Evolutionary conservation across 345 rosid species (phyloP).

Genomic region (Raphanus sativus): DNA sequence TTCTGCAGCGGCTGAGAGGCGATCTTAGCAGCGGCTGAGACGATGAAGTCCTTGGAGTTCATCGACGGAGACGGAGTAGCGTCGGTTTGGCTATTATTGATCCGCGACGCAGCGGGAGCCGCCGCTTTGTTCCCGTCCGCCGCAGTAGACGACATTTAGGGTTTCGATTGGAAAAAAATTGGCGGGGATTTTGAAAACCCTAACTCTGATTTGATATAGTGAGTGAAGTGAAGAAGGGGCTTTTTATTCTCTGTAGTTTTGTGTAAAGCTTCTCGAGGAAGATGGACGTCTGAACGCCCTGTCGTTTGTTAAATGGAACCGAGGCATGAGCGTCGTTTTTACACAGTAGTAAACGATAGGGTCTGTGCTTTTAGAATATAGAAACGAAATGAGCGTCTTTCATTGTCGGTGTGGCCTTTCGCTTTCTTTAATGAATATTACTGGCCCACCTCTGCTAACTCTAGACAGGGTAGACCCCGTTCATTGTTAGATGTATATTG

Average conservation of each 20-base stretch:
- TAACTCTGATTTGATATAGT: slow-evolving; percentile 7
- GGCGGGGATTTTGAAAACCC: slow-evolving; percentile 63
- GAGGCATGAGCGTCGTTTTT: not conserved
- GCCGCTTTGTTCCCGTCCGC: slow-evolving; percentile 34
- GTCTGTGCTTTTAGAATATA: not conserved
- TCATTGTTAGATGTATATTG: not conserved
- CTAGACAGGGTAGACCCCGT: slow-evolving; percentile 23
- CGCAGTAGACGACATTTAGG: slow-evolving; percentile 26
- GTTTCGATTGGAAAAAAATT: slow-evolving; percentile 13
- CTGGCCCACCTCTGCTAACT: not conserved
- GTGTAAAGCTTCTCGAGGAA: slow-evolving; percentile 30
- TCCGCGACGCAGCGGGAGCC: slow-evolving; percentile 21
- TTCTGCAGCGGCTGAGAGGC: slow-evolving; percentile 69
- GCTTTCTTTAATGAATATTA: slow-evolving; percentile 11
- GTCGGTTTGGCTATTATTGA: slow-evolving; percentile 32
- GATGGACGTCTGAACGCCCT: slow-evolving; percentile 6
- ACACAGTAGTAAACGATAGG: not conserved
- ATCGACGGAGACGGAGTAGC: slow-evolving; percentile 41
- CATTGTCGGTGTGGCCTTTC: slow-evolving; percentile 38
- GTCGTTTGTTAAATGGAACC: not conserved
- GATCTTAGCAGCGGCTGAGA: slow-evolving; percentile 60
- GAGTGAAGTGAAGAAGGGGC: not conserved
- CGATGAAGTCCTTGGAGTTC: slow-evolving; percentile 49
- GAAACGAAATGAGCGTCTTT: not conserved
- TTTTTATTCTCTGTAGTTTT: not conserved